Evolutionary conservation across 306 rosid genomes (phyloP).

Genomic region (Prunus dulcis): DNA sequence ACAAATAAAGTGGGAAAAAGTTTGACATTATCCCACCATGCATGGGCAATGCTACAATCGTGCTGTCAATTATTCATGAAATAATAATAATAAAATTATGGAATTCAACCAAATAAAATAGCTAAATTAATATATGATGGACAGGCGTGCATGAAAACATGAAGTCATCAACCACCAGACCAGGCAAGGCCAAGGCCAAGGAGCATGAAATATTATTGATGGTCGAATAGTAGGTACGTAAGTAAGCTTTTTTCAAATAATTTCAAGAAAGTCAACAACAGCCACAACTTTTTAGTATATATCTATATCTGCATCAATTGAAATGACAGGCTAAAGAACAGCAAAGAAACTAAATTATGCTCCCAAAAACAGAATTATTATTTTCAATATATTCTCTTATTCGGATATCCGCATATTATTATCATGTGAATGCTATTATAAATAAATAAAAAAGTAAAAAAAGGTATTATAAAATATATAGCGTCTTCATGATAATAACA

Average conservation of each 20-base stretch:
- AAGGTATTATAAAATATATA: accelerated
- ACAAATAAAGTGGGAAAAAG: neutral
- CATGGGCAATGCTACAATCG: neutral
- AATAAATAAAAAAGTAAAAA: too few relatives aligned
- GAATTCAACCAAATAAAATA: neutral
- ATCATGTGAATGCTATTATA: too few relatives aligned
- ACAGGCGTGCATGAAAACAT: slow-evolving; percentile 15
- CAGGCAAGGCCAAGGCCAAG: too few relatives aligned
- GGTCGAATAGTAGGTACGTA: neutral
- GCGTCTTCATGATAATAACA: too few relatives aligned
- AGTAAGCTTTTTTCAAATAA: neutral
- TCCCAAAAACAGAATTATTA: too few relatives aligned
- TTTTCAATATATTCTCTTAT: too few relatives aligned
- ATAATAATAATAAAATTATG: neutral
- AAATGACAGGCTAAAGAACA: neutral
- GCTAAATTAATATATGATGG: neutral
- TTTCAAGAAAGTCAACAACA: neutral
- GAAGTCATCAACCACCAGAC: slow-evolving; percentile 4
- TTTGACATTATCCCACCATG: neutral
- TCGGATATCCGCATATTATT: too few relatives aligned
- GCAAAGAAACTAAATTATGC: too few relatives aligned
- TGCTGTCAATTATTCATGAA: neutral
- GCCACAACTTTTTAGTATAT: too few relatives aligned
- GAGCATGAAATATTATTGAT: neutral
- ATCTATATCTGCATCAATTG: neutral